Percentiles rank a stretch among this genome's conserved stretches.
phyloP scores from a whole-genome alignment of 2,329 filamentous ascomycete genomes.

The Epicoccum sorghinum region DNA sequence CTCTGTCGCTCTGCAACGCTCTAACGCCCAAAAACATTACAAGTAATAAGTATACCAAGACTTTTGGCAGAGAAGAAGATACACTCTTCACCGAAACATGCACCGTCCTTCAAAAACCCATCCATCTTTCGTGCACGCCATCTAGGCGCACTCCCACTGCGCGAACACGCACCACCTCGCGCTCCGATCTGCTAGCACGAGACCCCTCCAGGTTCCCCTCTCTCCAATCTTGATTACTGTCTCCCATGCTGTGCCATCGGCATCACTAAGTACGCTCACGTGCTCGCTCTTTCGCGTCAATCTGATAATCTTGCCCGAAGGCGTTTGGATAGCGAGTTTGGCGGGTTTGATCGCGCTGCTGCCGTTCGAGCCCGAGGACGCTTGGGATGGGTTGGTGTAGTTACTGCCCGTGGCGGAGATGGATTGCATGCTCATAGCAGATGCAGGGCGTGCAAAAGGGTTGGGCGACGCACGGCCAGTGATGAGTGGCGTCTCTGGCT shows the following conservation, averaged over 20 bases:
- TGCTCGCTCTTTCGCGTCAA: conserved; percentile 81
- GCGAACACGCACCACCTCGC: conserved; percentile 92
- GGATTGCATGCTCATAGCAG: conserved; percentile 66
- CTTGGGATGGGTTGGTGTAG: conserved; percentile 63
- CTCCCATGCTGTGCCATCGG: conserved; percentile 81
- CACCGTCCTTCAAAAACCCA: not conserved
- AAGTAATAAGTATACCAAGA: not conserved
- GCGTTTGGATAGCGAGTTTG: conserved; percentile 93
- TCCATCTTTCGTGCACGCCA: not conserved
- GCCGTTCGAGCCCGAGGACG: conserved; percentile 61
- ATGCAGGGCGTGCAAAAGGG: conserved; percentile 60
- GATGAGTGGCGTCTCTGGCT: conserved; percentile 39
- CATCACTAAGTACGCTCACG: conserved; percentile 61
- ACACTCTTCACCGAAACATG: not conserved
- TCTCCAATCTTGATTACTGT: conserved; percentile 91
- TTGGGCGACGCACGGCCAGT: conserved; percentile 58
- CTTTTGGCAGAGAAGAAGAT: not conserved
- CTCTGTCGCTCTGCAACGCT: not conserved
- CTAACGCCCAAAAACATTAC: not conserved
- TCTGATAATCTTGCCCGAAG: conserved; percentile 90
- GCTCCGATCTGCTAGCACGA: conserved; percentile 82
- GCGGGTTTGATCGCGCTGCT: conserved; percentile 76
- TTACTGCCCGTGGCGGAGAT: conserved; percentile 60
- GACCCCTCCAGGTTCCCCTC: conserved; percentile 77
- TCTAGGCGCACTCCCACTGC: conserved; percentile 67